Conservation (phyloP, 352 stramenopile genomes). For the Phytophthora pseudosyringae region DNA sequence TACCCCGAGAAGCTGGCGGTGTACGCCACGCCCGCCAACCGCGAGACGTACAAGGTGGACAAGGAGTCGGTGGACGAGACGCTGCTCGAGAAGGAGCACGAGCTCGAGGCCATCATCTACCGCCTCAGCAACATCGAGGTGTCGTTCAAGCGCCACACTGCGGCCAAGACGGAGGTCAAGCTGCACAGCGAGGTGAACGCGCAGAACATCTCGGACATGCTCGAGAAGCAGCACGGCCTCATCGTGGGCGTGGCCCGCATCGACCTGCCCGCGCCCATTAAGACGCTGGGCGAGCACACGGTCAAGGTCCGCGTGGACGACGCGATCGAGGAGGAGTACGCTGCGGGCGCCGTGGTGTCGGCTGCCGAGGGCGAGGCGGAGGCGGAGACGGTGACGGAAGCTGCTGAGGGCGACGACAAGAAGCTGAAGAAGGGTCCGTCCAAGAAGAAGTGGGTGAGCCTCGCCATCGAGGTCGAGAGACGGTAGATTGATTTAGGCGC, state of each 20-base stretch:
- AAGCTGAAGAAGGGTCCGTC: constrained; percentile 52
- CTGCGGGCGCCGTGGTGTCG: constrained; percentile 34
- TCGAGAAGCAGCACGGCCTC: constrained; percentile 84
- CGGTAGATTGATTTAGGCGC: constrained; percentile 49
- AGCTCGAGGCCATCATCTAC: constrained; percentile 65
- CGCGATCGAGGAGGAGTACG: constrained; percentile 70
- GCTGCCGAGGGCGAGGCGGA: constrained; percentile 29
- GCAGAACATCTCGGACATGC: constrained; percentile 84
- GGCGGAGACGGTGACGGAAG: not conserved
- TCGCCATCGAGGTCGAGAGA: constrained; percentile 65
- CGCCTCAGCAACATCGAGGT: constrained; percentile 64
- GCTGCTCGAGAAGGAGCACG: constrained; percentile 62
- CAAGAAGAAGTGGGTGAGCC: constrained; percentile 79
- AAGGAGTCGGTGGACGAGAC: constrained; percentile 57
- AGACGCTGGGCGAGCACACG: constrained; percentile 77
- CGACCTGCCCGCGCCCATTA: constrained; percentile 71
- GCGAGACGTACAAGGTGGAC: constrained; percentile 81
- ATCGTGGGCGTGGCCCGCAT: constrained; percentile 82
- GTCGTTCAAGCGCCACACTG: constrained; percentile 80
- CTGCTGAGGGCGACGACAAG: constrained; percentile 24
- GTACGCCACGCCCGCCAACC: constrained; percentile 93
- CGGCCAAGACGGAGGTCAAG: constrained; percentile 57
- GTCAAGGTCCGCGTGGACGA: constrained; percentile 86
- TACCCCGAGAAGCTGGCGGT: constrained; percentile 94
- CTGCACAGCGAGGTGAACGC: constrained; percentile 75